These are phyloP conservation scores for Scytalidium lignicola DNA, from an alignment of 2,329 filamentous ascomycete species.

Conservation along the genomic window DNA sequence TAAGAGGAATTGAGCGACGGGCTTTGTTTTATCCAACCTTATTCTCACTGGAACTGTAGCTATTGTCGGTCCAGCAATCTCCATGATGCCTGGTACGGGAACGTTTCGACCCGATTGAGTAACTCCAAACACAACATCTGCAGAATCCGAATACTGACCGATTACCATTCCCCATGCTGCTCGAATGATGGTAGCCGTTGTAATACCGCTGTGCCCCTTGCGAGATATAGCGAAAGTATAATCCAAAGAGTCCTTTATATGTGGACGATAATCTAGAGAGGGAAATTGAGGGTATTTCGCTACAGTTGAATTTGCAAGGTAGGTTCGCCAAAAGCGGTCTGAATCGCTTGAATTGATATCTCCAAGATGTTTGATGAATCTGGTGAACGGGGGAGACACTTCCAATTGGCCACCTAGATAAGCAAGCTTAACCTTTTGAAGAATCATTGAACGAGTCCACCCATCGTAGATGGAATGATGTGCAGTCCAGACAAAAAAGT, in stretches of 20 bases:
- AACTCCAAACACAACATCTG: constrained; percentile 35
- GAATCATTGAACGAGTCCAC: neutral
- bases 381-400: neutral
- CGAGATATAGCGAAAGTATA: neutral
- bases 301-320: constrained; percentile 22
- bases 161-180: constrained; percentile 35
- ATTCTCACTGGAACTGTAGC: constrained; percentile 35
- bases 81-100: constrained; percentile 30
- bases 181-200: constrained; percentile 29
- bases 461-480: constrained; percentile 3
- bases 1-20: constrained; percentile 36
- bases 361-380: constrained; percentile 40
- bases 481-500: constrained; percentile 1
- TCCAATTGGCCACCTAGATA: no score
- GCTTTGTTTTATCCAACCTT: constrained; percentile 22
- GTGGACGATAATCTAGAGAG: neutral
- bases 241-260: neutral
- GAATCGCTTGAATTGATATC: constrained; percentile 29
- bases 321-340: neutral
- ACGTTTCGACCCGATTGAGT: constrained; percentile 35
- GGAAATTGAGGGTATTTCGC: no score
- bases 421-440: no score
- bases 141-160: constrained; percentile 29
- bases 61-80: constrained; percentile 37
- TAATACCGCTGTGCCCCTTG: neutral